Base-by-base conservation (phyloP, 306 rosid genomes). In the Corylus avellana region DNA sequence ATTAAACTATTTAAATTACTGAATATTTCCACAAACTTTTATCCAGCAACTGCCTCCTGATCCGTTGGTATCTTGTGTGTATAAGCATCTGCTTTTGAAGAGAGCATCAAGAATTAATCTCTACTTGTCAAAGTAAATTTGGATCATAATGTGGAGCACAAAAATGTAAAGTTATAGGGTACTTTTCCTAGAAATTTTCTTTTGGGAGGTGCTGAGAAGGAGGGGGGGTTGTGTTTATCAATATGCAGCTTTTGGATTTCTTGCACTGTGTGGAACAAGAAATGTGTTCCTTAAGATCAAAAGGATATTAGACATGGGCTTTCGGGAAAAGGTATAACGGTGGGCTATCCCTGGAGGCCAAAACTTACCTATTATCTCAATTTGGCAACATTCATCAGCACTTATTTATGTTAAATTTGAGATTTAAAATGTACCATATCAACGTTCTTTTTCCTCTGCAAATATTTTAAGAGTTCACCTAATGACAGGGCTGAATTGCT, bases 91-190 rank as follows among this genome's bases (percentile, higher is more conserved):
- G 11, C 20, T 12, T 27, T 54, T 29, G 37, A 29, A 66, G 11
- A 37, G 14, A 66, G 72, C 25, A 20, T 66, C 47, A 7, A 56
- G 27, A 56, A 56, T 56, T 56, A n/a, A 56, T 3, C 66, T 59
- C 35, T 59, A 59, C 35, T 59, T 59, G 66, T 13, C 49, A 66
- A 66, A 66, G 25, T 66, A 66, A 66, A 35, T 37, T 66, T 66
- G 12, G 37, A 66, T 66, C 14, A 9, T 37, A 18, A 10, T 66
- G 14, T 66, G 14, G 1, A 5, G 11, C 68, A 62, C 18, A 62
- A 25, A 9, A 62, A 5, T 27, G 25, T 5, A 25, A 58, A 22
- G 5, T 42, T 66, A 1, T 37, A 3, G 7, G 17, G 39, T 66
- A 42, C 71, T 66, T 35, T 39, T 66, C 12, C 50, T 37, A 42